Base-by-base conservation (phyloP, 2,329 filamentous ascomycete genomes). In the Aspergillus neoniger region DNA sequence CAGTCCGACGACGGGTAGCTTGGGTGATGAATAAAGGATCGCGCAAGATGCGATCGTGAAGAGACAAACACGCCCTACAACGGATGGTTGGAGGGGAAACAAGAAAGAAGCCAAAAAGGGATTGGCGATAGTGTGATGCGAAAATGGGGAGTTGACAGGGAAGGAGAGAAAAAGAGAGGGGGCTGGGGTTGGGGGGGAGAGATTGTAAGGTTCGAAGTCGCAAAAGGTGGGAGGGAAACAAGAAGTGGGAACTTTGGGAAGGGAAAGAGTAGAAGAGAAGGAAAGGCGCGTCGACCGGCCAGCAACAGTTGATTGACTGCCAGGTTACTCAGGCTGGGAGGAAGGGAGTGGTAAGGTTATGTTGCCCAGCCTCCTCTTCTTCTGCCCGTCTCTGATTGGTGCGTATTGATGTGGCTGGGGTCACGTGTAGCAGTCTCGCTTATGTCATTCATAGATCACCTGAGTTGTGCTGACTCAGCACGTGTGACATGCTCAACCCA, bases 401-500 rank as follows among this genome's bases (percentile, higher is more conserved):
- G 14, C 3, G 17, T 55, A 17, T 38, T 9, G 8, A 5, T 21
- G 59, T 63, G 72, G 72, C 68, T 74, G 70, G 67, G 67, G 48
- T 73, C 72, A 74, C 72, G 70, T 71, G 70, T 3, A 1, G 6
- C 19, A 7, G n/a, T 6, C 12, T 30, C 12, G 23, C 30, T 64
- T 59, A 61, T 21, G 43, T 64, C 53, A 64, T 3, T 14, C 4
- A 2, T 2, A 36, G 50, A 41, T 53, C 57, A 60, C 44, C 17
- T 57, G 51, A 25, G 25, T 21, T 19, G 30, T 14, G 28, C 12
- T 36, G 32, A 36, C 12, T 36, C 32, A 36, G 0, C 2, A 36
- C 6, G 4, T 0, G 12, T 36, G 2, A 15, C 41, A 12, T 23
- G 19, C 28, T 44, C 5, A 4, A 2, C 7, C 28, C 8, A 38